These are phyloP conservation scores for Eucalyptus camaldulensis DNA, from an alignment of 345 rosid species.

Conservation along the genomic window DNA sequence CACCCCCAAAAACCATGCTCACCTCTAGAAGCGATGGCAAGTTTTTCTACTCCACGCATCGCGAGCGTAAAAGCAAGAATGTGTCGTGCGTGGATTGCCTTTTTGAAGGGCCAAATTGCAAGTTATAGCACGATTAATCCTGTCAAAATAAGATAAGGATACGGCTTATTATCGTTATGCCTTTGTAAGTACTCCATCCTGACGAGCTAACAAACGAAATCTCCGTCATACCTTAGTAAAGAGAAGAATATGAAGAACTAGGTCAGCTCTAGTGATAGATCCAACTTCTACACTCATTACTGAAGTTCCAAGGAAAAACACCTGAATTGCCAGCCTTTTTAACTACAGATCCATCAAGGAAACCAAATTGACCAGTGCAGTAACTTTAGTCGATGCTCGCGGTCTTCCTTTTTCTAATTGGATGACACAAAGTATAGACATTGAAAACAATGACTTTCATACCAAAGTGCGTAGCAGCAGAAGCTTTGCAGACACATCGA, in stretches of 20 bases:
- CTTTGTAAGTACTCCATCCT: neutral
- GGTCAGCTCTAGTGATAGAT: too few species aligned
- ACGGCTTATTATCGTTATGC: neutral
- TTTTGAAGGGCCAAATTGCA: neutral
- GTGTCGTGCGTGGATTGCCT: neutral
- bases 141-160: neutral
- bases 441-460: neutral
- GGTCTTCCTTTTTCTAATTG: neutral
- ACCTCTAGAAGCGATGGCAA: neutral
- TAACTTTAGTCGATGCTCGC: neutral
- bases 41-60: neutral
- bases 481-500: neutral
- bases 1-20: too few species aligned
- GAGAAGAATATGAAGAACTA: neutral
- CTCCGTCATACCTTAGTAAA: neutral
- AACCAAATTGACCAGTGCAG: neutral
- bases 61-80: neutral
- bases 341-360: neutral
- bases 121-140: neutral
- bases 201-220: neutral
- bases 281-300: neutral
- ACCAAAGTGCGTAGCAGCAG: neutral
- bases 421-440: neutral
- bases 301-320: neutral
- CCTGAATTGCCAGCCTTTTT: neutral